These are phyloP conservation scores for Mortierella sp. DNA, from an alignment of 371 early-diverging fungal genomes.

Conservation along the genomic window DNA sequence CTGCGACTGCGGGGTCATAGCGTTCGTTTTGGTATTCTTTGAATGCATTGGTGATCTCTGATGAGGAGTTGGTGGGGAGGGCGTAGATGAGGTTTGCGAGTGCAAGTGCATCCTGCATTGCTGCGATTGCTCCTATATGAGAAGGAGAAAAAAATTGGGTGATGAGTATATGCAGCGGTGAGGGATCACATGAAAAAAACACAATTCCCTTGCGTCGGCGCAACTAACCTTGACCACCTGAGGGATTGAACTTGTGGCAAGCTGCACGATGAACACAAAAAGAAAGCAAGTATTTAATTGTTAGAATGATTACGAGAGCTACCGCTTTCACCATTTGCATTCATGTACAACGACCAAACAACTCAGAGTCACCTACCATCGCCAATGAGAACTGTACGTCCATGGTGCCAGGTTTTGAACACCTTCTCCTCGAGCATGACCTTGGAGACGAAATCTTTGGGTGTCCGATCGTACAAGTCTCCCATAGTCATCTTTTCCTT, in stretches of 20 bases:
- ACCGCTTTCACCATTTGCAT: neutral
- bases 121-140: neutral
- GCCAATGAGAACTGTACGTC: neutral
- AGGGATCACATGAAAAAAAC: neutral
- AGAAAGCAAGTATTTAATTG: neutral
- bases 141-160: no score
- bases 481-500: neutral
- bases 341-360: neutral
- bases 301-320: neutral
- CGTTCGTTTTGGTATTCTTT: neutral
- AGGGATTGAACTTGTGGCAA: neutral
- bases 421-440: slow-evolving; percentile 8
- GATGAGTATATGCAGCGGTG: no score
- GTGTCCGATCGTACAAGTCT: neutral
- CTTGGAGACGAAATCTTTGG: neutral
- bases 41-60: neutral
- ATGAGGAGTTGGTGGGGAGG: neutral
- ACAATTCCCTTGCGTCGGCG: no score
- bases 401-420: neutral
- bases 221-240: neutral
- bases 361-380: neutral
- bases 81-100: neutral
- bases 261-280: neutral
- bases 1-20: neutral
- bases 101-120: neutral